phyloP scores from a whole-genome alignment of 2,329 filamentous ascomycete species.

The Penicillium glabrum region DNA sequence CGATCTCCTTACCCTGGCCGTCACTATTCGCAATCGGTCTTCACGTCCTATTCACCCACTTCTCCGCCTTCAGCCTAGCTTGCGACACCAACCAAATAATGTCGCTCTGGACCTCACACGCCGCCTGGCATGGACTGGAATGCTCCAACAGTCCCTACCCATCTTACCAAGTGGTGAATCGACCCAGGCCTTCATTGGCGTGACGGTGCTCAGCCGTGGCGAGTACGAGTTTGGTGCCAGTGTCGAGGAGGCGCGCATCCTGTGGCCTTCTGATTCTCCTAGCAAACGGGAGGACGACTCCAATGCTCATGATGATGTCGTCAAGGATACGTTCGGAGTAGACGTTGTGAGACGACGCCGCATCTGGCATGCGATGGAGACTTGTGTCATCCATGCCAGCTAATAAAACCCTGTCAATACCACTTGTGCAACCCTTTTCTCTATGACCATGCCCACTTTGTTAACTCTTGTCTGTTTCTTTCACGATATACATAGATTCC shows the following conservation, averaged over 20 bases:
- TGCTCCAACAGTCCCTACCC: conserved; percentile 72
- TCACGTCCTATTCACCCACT: conserved; percentile 66
- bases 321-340: conserved; percentile 41
- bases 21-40: conserved; percentile 75
- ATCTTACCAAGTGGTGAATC: conserved; percentile 59
- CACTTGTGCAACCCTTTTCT: background rate
- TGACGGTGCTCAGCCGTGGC: conserved; percentile 74
- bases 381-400: conserved; percentile 44
- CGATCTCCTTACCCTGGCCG: conserved; percentile 66
- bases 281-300: conserved; percentile 13
- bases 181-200: conserved; percentile 64
- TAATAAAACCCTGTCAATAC: conserved; percentile 5
- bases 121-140: conserved; percentile 81
- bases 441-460: conserved; percentile 2
- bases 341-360: conserved; percentile 41
- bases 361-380: conserved; percentile 47
- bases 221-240: conserved; percentile 79
- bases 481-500: conserved; percentile 4
- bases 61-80: conserved; percentile 72
- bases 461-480: background rate
- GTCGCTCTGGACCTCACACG: conserved; percentile 78
- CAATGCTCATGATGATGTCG: conserved; percentile 28
- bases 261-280: conserved; percentile 23
- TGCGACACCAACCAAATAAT: conserved; percentile 70
- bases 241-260: conserved; percentile 73